Base-by-base conservation (phyloP, 306 rosid genomes). In the Cicer bijugum region DNA sequence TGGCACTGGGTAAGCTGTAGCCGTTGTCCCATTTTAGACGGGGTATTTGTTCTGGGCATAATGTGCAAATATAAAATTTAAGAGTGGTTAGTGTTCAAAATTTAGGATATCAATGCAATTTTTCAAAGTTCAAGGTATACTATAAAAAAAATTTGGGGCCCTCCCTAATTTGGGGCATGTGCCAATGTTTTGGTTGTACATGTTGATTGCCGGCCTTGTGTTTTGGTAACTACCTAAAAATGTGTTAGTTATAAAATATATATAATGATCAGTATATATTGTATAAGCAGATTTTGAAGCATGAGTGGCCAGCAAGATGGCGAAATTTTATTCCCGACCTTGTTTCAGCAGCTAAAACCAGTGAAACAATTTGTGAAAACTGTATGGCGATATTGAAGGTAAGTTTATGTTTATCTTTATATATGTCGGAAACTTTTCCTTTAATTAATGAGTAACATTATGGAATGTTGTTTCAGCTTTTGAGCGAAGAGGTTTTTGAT, bases 271-370 rank as follows among this genome's bases (percentile, higher is more conserved):
- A 5, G 50, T 48, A 16, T 67, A 33, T 39, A 33, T 67, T 75
- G 42, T 12, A 68, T 35, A 33, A 81, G 63, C 85, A 95, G 99
- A 90, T 95, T 75, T 84, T 95, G 86, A 95, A 95, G 97, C 99
- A 95, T 76, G 99, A 95, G 78, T 95, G 99, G 99, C 99, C 99
- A 1, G 88, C 85, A 0, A 90, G 89, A 82, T 95, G 99, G 99
- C 87, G 52, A 80, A 90, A 91, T 84, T 84, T 95, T 80, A 85
- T 95, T 80, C 99, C 97, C 4, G 99, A 95, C 81, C 97, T 92
- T 10, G 98, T 92, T 57, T 80, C 91, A 40, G 96, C 96, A 39
- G 96, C 98, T 72, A 92, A 90, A 83, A 86, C 98, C 53, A 92
- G 96, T 71, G 98, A 92, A 92, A 92, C 98, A 7, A 86, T 92